Base-by-base conservation (phyloP, 2,329 filamentous ascomycete genomes). In the Verticillium nonalfalfae region DNA sequence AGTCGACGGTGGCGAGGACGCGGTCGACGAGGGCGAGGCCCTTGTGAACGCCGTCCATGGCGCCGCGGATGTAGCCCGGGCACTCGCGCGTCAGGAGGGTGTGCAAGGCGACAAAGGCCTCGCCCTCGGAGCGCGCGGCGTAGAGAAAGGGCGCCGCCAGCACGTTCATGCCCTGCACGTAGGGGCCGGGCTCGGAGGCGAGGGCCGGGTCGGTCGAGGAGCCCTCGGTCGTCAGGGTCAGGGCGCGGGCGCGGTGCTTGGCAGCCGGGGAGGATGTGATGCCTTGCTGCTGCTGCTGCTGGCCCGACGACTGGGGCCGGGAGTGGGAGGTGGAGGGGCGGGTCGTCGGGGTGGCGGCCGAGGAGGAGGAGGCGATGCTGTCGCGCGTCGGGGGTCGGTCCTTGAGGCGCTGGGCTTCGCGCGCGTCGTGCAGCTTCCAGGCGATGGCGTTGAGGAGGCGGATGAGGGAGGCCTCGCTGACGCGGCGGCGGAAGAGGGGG, bases 101-200 rank as follows among this genome's bases (percentile, higher is more conserved):
- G 72, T 96, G 88, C 69, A 99, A 97, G 1, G 93, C 89, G 5
- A 91, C 89, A 69, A 96, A 99, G 2, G 95, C 95, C 76, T 99
- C 93, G 7, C 93, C 90, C 77, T 99, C 95, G 73, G 92, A 97
- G 62, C 93, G 88, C 1, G 95, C 93, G 5, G 92, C 93, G 73
- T 99, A 99, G 56, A 99, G 81, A 71, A 99, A 97, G 0, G 95
- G 95, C 1, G 95, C 95, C 10, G 93, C 94, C 15, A 99, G 85
- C 50, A 99, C 95, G 72, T 99, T 99, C 94, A 99, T 98, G 67
- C 95, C 95, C 75, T 99, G 95, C 2, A 99, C 94, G 69, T 99
- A 99, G 50, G 91, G 93, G 36, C 93, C 91, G 11, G 91, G 85
- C 68, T 91, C 89, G 36, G 79, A 77, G 2, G 78, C 79, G 21